Evolutionary conservation across 192 early-diverging fungal genomes (phyloP).

Genomic region (Pilaira anomala): DNA sequence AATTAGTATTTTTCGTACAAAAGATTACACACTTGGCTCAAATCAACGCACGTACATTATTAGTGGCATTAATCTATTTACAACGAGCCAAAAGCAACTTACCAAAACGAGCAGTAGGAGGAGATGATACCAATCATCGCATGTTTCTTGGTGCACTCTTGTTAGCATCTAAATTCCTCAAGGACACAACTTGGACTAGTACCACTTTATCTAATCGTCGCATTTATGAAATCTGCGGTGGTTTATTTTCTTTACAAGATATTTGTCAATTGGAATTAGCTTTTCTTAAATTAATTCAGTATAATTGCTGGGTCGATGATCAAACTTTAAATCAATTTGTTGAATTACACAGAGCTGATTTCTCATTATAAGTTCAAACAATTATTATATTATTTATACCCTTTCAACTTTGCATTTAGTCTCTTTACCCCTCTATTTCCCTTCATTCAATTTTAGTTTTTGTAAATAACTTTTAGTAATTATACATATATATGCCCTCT

Average conservation of each 20-base stretch:
- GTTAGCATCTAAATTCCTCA: slow-evolving; percentile 30
- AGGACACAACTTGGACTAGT: slow-evolving; percentile 2
- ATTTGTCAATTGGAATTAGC: slow-evolving; percentile 27
- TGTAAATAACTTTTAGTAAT: not conserved
- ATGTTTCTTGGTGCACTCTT: slow-evolving; percentile 32
- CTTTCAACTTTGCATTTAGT: not conserved
- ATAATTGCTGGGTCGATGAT: slow-evolving; percentile 28
- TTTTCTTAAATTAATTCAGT: slow-evolving; percentile 25
- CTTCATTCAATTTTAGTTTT: too few species aligned
- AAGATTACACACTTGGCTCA: slow-evolving; percentile 27
- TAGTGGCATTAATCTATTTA: slow-evolving; percentile 35
- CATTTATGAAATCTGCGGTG: slow-evolving; percentile 29
- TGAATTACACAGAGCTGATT: slow-evolving; percentile 15
- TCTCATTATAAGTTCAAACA: slow-evolving; percentile 16
- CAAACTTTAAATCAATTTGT: slow-evolving; percentile 18
- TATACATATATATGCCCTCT: not conserved
- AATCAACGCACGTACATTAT: slow-evolving; percentile 21
- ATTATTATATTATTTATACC: not conserved
- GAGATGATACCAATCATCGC: slow-evolving; percentile 31
- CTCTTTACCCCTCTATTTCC: not conserved
- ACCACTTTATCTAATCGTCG: slow-evolving; percentile 22
- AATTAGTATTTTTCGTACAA: slow-evolving; percentile 38
- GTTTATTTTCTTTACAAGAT: slow-evolving; percentile 28
- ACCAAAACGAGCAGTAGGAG: slow-evolving; percentile 28
- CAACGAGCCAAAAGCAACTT: slow-evolving; percentile 23